A percentile compares a stretch with the other conserved stretches of the same genome.
These are phyloP conservation scores for Emergomyces pasteurianus DNA, from an alignment of 2,329 filamentous ascomycete genomes.

Conservation along the genomic window DNA sequence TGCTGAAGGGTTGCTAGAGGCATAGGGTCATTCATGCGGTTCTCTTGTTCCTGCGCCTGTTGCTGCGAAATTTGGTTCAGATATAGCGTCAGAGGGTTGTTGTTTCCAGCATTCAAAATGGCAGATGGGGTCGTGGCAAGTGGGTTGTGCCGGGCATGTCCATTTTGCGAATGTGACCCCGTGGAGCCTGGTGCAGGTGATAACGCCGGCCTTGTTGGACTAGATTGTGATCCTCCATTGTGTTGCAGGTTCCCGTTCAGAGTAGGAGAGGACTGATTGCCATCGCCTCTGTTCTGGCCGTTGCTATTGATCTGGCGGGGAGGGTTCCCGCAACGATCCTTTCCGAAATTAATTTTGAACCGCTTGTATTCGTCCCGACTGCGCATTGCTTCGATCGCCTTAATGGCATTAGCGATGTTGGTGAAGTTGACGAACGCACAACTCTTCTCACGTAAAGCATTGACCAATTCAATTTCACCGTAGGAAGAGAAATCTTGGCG, in stretches of 20 bases:
- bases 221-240: constrained; percentile 46
- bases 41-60: constrained; percentile 55
- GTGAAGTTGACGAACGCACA: constrained; percentile 99
- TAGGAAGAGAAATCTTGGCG: constrained; percentile 95
- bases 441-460: constrained; percentile 94
- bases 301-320: constrained; percentile 68
- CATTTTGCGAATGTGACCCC: constrained; percentile 38
- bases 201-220: constrained; percentile 45
- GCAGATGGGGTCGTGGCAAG: constrained; percentile 50
- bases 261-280: constrained; percentile 42
- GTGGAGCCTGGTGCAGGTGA: constrained; percentile 44
- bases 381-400: constrained; percentile 92
- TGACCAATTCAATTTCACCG: constrained; percentile 95
- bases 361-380: constrained; percentile 93
- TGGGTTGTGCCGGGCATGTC: constrained; percentile 48
- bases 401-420: constrained; percentile 99
- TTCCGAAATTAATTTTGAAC: constrained; percentile 99
- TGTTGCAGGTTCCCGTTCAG: constrained; percentile 45
- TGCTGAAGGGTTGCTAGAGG: constrained; percentile 38
- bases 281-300: constrained; percentile 44
- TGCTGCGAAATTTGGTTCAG: constrained; percentile 59
- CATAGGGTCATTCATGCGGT: constrained; percentile 32
- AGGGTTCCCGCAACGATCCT: constrained; percentile 93
- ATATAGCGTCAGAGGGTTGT: constrained; percentile 89
- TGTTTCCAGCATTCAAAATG: constrained; percentile 65